These are phyloP conservation scores for Ustilago cynodontis DNA, from an alignment of 1,284 basidiomycete species.

Conservation along the genomic window DNA sequence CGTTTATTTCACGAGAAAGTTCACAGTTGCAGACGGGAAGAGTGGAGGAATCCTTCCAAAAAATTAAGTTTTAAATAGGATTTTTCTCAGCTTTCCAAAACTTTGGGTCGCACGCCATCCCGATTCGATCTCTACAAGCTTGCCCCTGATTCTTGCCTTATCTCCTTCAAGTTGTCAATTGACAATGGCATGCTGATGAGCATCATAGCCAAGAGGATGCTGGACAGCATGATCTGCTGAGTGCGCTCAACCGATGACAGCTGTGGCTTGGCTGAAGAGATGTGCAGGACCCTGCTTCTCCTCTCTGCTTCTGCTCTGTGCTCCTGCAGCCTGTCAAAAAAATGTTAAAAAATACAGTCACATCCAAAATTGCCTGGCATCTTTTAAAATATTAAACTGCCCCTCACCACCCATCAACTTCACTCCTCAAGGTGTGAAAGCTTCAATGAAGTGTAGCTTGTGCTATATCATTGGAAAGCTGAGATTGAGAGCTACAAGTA, in stretches of 20 bases:
- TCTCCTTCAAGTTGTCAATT: not conserved
- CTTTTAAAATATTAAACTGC: too few species aligned
- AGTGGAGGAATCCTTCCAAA: too few species aligned
- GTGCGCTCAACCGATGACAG: not conserved
- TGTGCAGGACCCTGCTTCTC: constrained; percentile 4
- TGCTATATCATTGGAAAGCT: too few species aligned
- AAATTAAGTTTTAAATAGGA: too few species aligned
- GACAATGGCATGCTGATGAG: not conserved
- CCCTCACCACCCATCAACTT: too few species aligned
- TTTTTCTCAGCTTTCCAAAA: not conserved
- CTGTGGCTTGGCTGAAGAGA: constrained; percentile 1
- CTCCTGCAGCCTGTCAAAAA: not conserved
- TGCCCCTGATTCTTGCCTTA: not conserved
- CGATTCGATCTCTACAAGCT: not conserved
- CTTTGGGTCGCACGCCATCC: not conserved
- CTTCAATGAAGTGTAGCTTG: too few species aligned
- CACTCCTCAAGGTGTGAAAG: too few species aligned
- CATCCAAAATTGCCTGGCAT: too few species aligned
- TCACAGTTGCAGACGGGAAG: too few species aligned
- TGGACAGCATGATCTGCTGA: not conserved
- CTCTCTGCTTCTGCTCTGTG: not conserved
- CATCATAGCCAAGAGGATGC: not conserved
- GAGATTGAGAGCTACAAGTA: too few species aligned
- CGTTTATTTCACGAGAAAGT: not conserved
- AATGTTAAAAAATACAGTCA: not conserved